These are phyloP conservation scores for Dictyostelium brefeldianum DNA, from an alignment of 78 protist species.

Conservation along the genomic window DNA sequence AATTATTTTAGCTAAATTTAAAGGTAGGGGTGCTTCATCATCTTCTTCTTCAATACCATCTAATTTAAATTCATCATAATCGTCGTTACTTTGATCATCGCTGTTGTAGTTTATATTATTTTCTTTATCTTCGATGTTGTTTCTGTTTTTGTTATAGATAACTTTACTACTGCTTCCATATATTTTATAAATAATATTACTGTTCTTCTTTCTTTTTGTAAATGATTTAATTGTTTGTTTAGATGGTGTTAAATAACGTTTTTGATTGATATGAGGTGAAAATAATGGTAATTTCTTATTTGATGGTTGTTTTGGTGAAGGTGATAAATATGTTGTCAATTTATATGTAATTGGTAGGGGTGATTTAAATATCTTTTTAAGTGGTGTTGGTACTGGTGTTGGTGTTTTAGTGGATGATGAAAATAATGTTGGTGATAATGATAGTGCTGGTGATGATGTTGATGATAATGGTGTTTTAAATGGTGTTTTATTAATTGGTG, in stretches of 20 bases:
- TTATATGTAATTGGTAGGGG: too few species aligned
- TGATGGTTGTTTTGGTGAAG: too few species aligned
- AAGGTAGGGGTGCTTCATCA: not conserved
- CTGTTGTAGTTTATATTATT: not conserved
- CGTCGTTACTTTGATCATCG: not conserved
- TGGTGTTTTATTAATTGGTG: conserved; percentile 7
- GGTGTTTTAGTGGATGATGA: not conserved
- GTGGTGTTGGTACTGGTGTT: not conserved
- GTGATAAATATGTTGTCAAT: too few species aligned
- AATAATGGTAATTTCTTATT: too few species aligned
- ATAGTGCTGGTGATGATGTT: not conserved
- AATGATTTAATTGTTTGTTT: too few species aligned
- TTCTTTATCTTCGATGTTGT: not conserved
- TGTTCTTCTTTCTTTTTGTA: too few species aligned
- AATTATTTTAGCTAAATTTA: not conserved
- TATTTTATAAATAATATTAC: too few species aligned
- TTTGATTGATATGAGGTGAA: too few species aligned
- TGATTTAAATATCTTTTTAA: too few species aligned
- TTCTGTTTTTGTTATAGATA: not conserved
- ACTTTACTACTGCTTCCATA: too few species aligned
- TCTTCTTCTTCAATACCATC: not conserved
- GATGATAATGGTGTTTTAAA: not conserved
- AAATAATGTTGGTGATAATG: not conserved
- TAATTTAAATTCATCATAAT: not conserved
- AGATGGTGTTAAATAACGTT: too few species aligned